A percentile compares a stretch with the other conserved stretches of the same genome.
These are phyloP conservation scores for Colletotrichum truncatum DNA, from an alignment of 2,329 filamentous ascomycete genomes.

Conservation along the genomic window DNA sequence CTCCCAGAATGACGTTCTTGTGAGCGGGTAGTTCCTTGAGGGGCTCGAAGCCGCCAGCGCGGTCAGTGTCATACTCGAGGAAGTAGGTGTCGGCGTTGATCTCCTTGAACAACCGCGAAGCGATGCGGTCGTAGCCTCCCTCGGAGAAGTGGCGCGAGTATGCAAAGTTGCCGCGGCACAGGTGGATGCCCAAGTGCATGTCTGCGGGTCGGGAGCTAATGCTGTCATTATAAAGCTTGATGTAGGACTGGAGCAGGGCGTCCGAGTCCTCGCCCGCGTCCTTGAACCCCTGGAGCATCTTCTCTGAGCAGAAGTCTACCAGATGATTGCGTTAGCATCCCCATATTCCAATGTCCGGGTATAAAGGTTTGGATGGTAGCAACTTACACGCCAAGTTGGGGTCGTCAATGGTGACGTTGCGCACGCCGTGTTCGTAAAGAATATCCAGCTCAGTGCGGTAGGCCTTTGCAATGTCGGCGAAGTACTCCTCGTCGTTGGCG, in stretches of 20 bases:
- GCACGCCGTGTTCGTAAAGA: conserved; percentile 62
- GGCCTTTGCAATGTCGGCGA: conserved; percentile 63
- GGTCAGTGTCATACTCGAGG: conserved; percentile 67
- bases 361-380: too few species aligned
- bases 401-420: conserved; percentile 69
- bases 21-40: conserved; percentile 65
- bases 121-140: conserved; percentile 71
- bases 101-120: conserved; percentile 66
- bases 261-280: conserved; percentile 41
- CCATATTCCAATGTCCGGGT: too few species aligned
- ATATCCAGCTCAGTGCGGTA: conserved; percentile 64
- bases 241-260: conserved; percentile 74
- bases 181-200: conserved; percentile 76
- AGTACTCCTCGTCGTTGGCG: conserved; percentile 64
- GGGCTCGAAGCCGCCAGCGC: conserved; percentile 70
- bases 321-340: not conserved
- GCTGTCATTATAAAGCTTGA: conserved; percentile 78
- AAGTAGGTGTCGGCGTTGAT: conserved; percentile 71
- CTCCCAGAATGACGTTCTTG: conserved; percentile 70
- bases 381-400: conserved; percentile 61
- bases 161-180: conserved; percentile 71
- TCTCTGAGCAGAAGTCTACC: conserved; percentile 74
- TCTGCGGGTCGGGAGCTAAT: conserved; percentile 68
- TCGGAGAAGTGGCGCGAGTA: conserved; percentile 71
- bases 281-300: conserved; percentile 38